Evolutionary conservation across 306 rosid genomes (phyloP).

Genomic region (Prunus kanzakura): DNA sequence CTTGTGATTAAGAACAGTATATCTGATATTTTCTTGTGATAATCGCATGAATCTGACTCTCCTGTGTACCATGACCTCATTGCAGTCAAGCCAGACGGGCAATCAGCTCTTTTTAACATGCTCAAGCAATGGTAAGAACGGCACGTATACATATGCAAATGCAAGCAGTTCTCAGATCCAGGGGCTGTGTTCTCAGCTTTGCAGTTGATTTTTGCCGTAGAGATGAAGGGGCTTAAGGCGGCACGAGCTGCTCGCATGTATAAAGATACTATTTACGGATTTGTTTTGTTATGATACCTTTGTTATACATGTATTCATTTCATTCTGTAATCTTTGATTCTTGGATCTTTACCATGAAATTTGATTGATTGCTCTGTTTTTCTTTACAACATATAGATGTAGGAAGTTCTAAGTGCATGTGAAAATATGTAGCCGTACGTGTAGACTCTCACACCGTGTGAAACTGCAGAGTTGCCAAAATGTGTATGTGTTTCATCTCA

Average conservation of each 20-base stretch:
- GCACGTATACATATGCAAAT: constrained; percentile 34
- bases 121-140: constrained; percentile 68
- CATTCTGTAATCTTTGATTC: not conserved
- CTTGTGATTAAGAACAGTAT: not conserved
- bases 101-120: constrained; percentile 73
- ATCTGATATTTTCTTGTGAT: not conserved
- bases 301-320: not conserved
- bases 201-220: constrained; percentile 47
- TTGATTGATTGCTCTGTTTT: not conserved
- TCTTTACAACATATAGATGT: not conserved
- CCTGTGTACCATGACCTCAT: constrained; percentile 3
- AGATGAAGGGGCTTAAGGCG: not conserved
- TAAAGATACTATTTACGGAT: constrained; percentile 20
- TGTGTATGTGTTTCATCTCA: no score
- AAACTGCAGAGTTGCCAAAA: no score
- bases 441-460: no score
- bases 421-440: no score
- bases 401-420: no score
- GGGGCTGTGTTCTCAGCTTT: constrained; percentile 66
- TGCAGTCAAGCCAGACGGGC: constrained; percentile 74
- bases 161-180: constrained; percentile 68
- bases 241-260: constrained; percentile 21
- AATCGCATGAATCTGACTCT: constrained; percentile 16
- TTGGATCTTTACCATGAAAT: not conserved
- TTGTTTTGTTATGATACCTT: not conserved